Percentiles rank a stretch among this genome's conserved stretches.
These are phyloP conservation scores for Phyllachora maydis DNA, from an alignment of 2,329 filamentous ascomycete species.

Conservation along the genomic window DNA sequence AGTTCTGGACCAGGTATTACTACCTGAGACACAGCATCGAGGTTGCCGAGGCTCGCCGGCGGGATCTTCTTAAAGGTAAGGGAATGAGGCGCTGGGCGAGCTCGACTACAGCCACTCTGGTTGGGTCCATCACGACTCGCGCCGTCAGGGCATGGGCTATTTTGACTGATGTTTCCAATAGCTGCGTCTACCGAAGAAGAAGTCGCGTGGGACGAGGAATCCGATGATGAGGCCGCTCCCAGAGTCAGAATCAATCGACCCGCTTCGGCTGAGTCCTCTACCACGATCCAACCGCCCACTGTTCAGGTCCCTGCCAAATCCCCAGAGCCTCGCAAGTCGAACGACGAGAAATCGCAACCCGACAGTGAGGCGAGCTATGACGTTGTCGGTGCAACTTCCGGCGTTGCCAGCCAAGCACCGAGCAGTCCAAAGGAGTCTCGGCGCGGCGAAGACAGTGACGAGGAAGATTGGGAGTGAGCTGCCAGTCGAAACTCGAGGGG, in stretches of 20 bases:
- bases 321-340: constrained; percentile 47
- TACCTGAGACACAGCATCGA: constrained; percentile 86
- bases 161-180: too few relatives aligned
- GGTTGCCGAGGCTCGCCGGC: constrained; percentile 72
- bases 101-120: too few relatives aligned
- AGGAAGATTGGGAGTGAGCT: constrained; percentile 54
- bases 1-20: constrained; percentile 93
- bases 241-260: too few relatives aligned
- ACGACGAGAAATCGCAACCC: constrained; percentile 75
- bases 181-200: constrained; percentile 55
- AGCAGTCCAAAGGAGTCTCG: constrained; percentile 37
- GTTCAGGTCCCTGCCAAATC: constrained; percentile 32
- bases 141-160: too few relatives aligned
- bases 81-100: constrained; percentile 4
- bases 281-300: constrained; percentile 34
- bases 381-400: constrained; percentile 61
- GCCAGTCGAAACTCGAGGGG: too few relatives aligned
- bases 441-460: constrained; percentile 36
- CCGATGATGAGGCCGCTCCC: constrained; percentile 15
- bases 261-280: constrained; percentile 33
- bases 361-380: constrained; percentile 96
- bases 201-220: constrained; percentile 43
- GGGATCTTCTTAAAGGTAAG: constrained; percentile 79
- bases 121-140: too few relatives aligned
- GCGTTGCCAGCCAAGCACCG: constrained; percentile 58